These are phyloP conservation scores for Verticillium nubilum DNA, from an alignment of 2,329 filamentous ascomycete species.

Conservation along the genomic window DNA sequence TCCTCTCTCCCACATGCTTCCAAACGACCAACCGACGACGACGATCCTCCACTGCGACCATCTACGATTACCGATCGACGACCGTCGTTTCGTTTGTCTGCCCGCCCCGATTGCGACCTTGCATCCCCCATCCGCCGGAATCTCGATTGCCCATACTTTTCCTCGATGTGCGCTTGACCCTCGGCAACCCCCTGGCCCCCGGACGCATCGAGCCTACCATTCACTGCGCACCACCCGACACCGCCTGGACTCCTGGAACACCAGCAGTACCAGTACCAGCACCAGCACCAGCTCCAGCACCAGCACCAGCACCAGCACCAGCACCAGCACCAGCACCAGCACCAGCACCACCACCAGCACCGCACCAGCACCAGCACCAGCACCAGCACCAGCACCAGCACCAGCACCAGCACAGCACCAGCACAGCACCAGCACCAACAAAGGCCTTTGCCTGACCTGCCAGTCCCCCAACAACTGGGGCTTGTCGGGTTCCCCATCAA, in stretches of 20 bases:
- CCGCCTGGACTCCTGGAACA: not conserved
- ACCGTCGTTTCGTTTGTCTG: not conserved
- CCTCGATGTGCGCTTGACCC: slow-evolving; percentile 6
- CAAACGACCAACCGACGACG: not conserved
- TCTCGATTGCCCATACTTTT: slow-evolving; percentile 9
- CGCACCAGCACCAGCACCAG: too few species aligned
- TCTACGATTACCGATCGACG: not conserved
- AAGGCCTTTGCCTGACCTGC: too few species aligned
- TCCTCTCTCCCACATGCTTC: not conserved
- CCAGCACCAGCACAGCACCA: too few species aligned
- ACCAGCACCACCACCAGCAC: too few species aligned
- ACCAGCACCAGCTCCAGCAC: too few species aligned
- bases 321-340: too few species aligned
- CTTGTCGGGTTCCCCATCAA: not conserved
- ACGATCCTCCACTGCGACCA: not conserved
- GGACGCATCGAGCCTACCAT: not conserved
- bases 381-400: too few species aligned
- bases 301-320: too few species aligned
- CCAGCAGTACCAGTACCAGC: too few species aligned
- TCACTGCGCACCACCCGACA: not conserved
- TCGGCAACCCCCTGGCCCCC: not conserved
- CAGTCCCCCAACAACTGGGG: not conserved
- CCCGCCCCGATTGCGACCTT: not conserved
- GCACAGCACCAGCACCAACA: too few species aligned
- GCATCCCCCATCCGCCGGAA: slow-evolving; percentile 3